Conservation (phyloP, 2,329 filamentous ascomycete species). For the Fusarium sp. region DNA sequence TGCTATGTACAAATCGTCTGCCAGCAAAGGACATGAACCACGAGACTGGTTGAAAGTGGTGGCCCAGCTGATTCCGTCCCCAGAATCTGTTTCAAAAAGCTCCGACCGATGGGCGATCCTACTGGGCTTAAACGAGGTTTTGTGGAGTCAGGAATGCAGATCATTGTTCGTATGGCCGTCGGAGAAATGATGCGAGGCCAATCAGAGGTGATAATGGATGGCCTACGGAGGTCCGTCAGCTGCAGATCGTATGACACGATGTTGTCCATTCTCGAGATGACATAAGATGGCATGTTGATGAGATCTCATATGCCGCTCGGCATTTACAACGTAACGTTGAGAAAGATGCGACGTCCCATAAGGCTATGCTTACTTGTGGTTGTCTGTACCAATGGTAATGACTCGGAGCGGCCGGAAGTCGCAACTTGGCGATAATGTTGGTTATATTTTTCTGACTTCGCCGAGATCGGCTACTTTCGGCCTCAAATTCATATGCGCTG, state of each 20-base stretch:
- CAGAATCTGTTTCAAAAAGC: constrained; percentile 6
- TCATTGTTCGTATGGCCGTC: background rate
- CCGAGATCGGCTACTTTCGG: background rate
- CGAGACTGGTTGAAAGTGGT: background rate
- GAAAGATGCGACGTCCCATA: constrained; percentile 15
- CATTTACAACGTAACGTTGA: constrained; percentile 15
- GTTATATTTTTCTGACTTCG: background rate
- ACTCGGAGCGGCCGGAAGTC: background rate
- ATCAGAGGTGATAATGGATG: background rate
- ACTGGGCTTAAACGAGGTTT: background rate
- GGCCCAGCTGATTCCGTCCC: background rate
- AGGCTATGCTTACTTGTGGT: background rate
- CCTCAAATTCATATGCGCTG: background rate
- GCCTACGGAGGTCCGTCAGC: constrained; percentile 1
- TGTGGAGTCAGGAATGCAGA: background rate
- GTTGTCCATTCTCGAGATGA: background rate
- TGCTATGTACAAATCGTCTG: background rate
- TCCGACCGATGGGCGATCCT: background rate
- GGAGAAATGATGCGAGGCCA: constrained; percentile 3
- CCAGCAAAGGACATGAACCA: background rate
- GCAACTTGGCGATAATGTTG: constrained; percentile 42
- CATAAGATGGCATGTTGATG: background rate
- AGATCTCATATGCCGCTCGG: background rate
- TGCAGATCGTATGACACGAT: constrained; percentile 22
- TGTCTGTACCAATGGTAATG: background rate